Evolutionary conservation across 352 stramenopile species (phyloP).

Genomic region (Pythium brachiatum): DNA sequence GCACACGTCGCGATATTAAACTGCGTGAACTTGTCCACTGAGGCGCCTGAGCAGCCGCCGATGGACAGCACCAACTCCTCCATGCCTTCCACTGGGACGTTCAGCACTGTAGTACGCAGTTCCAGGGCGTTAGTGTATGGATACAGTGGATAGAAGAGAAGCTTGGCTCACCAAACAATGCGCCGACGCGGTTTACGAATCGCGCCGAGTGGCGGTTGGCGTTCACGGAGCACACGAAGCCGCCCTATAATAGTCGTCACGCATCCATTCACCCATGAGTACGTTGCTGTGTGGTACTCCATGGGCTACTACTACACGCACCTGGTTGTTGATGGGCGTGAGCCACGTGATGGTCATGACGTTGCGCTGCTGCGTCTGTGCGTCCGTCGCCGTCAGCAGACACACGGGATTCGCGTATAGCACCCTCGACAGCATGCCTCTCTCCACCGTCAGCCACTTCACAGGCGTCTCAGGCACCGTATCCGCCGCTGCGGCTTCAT

Average conservation of each 20-base stretch:
- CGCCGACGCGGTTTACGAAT: conserved; percentile 48
- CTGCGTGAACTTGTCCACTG: conserved; percentile 59
- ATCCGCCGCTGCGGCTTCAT: neutral
- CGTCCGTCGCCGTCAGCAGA: conserved; percentile 46
- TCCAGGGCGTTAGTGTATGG: neutral
- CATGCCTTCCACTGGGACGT: conserved; percentile 67
- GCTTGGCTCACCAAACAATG: conserved; percentile 47
- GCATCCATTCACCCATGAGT: neutral
- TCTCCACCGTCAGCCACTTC: conserved; percentile 53
- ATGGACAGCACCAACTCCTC: conserved; percentile 78
- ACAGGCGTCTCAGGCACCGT: neutral
- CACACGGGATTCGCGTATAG: conserved; percentile 84
- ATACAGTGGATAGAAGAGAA: neutral
- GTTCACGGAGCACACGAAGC: conserved; percentile 85
- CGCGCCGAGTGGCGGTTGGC: conserved; percentile 55
- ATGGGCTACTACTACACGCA: conserved; percentile 13
- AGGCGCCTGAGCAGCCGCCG: conserved; percentile 51
- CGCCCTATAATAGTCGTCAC: conserved; percentile 32
- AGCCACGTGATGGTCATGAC: conserved; percentile 89
- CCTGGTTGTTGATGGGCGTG: conserved; percentile 86
- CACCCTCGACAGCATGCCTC: conserved; percentile 71
- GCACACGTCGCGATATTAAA: conserved; percentile 46
- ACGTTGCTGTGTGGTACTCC: no score
- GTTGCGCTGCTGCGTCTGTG: conserved; percentile 29
- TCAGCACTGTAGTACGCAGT: conserved; percentile 48